A percentile compares a stretch with the other conserved stretches of the same genome.
phyloP scores from a whole-genome alignment of 208 protist species.

The Acanthamoeba polyphaga region DNA sequence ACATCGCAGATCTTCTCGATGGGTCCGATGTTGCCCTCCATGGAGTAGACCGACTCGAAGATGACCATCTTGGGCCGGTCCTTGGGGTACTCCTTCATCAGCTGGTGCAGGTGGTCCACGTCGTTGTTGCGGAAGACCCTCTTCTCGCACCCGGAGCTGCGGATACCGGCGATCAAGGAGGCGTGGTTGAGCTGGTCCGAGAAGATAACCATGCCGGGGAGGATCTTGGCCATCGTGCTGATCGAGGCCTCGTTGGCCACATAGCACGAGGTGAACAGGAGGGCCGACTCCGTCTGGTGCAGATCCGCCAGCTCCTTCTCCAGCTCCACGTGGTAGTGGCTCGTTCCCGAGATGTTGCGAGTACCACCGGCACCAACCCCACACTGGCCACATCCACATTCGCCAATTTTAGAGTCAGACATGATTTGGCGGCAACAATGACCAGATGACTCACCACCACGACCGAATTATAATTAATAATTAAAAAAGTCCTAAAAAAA shows the following conservation, averaged over 20 bases:
- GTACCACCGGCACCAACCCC: conserved; percentile 93
- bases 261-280: conserved; percentile 96
- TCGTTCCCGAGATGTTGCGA: conserved; percentile 93
- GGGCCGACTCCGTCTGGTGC: conserved; percentile 95
- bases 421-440: neutral
- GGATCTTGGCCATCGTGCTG: conserved; percentile 86
- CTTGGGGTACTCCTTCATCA: conserved; percentile 86
- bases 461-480: neutral
- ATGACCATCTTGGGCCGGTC: conserved; percentile 93
- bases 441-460: neutral
- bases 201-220: conserved; percentile 91
- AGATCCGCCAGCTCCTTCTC: conserved; percentile 95
- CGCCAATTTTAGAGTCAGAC: no score
- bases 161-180: conserved; percentile 97
- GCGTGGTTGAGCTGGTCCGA: conserved; percentile 98
- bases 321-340: conserved; percentile 90
- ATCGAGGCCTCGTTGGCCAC: conserved; percentile 96
- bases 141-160: conserved; percentile 92
- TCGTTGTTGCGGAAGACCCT: conserved; percentile 96
- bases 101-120: conserved; percentile 94
- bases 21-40: conserved; percentile 97
- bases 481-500: neutral
- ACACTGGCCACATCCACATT: conserved; percentile 63
- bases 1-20: conserved; percentile 95
- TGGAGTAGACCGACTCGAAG: conserved; percentile 99